These are phyloP conservation scores for Syzygium oleosum DNA, from an alignment of 345 rosid species.

Conservation along the genomic window DNA sequence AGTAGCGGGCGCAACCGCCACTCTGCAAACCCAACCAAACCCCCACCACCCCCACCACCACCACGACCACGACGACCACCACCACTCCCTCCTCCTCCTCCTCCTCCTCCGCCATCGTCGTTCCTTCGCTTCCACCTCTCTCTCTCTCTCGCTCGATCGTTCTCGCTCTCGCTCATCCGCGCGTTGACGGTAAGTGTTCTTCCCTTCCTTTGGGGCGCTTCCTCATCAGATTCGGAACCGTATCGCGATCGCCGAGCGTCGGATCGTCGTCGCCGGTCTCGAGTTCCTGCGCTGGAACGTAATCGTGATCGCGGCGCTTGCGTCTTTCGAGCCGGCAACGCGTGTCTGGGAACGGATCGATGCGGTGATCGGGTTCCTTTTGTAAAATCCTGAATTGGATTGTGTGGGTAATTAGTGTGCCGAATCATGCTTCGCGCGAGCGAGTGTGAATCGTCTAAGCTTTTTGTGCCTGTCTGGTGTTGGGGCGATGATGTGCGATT, in stretches of 20 bases:
- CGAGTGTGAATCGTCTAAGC: not conserved
- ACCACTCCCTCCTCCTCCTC: not conserved
- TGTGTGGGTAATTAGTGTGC: not conserved
- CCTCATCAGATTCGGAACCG: not conserved
- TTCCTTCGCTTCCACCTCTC: not conserved
- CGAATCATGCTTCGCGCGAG: not conserved
- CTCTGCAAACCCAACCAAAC: not conserved
- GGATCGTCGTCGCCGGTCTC: not conserved
- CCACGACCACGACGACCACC: too few species aligned
- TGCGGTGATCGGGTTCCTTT: not conserved
- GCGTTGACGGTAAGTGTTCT: not conserved
- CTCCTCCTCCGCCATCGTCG: not conserved
- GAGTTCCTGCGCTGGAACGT: not conserved
- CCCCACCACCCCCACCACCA: not conserved
- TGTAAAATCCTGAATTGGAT: not conserved
- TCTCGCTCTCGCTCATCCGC: not conserved
- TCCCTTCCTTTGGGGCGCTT: not conserved
- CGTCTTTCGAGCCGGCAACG: not conserved
- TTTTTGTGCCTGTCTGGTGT: not conserved
- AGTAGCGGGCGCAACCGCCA: not conserved
- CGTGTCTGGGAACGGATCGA: not conserved
- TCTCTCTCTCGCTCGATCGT: not conserved
- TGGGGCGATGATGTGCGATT: not conserved
- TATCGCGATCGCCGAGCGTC: not conserved
- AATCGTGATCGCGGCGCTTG: not conserved